These are phyloP conservation scores for Grifola frondosa DNA, from an alignment of 1,284 basidiomycete species.

Conservation along the genomic window DNA sequence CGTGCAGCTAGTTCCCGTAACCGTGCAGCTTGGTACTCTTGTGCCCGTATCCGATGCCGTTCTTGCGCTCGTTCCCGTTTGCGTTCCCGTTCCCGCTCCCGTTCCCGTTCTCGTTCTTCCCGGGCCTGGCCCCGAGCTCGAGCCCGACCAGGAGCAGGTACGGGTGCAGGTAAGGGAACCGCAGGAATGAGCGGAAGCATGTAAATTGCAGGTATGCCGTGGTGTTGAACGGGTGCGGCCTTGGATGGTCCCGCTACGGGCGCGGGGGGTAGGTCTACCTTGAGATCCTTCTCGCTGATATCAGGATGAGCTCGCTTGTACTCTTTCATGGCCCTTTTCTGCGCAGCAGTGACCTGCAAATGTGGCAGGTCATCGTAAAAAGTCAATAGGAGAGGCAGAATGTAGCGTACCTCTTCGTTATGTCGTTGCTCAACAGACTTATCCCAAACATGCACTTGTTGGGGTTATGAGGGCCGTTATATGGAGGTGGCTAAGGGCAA, in stretches of 20 bases:
- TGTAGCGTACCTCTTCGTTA: slow-evolving; percentile 54
- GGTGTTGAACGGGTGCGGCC: too few species aligned
- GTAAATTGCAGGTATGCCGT: too few species aligned
- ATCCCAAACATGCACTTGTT: slow-evolving; percentile 74
- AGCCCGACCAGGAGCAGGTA: too few species aligned
- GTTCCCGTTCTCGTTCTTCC: too few species aligned
- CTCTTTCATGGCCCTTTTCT: slow-evolving; percentile 62
- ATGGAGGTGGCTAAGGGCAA: slow-evolving; percentile 19
- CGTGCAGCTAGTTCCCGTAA: too few species aligned
- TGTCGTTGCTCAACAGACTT: slow-evolving; percentile 56
- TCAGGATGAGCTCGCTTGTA: slow-evolving; percentile 57
- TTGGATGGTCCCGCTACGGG: slow-evolving; percentile 16
- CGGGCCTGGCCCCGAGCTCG: too few species aligned
- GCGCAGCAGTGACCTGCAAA: slow-evolving; percentile 65
- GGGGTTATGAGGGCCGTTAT: slow-evolving; percentile 22
- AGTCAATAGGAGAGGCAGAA: not conserved
- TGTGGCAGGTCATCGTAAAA: not conserved
- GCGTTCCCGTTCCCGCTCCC: too few species aligned
- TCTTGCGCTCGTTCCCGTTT: too few species aligned
- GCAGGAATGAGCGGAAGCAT: too few species aligned
- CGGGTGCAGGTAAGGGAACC: too few species aligned
- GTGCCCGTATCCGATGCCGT: too few species aligned
- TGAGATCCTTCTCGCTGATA: slow-evolving; percentile 50
- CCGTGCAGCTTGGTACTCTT: too few species aligned
- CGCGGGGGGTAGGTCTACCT: slow-evolving; percentile 49